Evolutionary conservation across 495 filamentous ascomycete species (phyloP).

Genomic region (Penicillium waksmanii): DNA sequence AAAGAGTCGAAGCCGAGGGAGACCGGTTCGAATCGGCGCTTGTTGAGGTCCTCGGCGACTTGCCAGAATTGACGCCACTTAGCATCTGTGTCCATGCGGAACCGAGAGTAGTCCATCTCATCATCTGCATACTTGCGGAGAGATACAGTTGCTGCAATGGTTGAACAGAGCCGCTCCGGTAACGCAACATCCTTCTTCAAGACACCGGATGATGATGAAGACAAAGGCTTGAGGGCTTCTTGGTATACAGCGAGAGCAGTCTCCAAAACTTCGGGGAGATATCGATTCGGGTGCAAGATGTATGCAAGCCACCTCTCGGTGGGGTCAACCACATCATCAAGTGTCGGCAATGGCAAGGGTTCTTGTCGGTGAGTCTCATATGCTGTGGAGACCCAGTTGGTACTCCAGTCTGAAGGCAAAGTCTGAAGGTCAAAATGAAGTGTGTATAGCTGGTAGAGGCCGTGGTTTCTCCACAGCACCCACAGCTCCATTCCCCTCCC

Average conservation of each 20-base stretch:
- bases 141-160: slow-evolving; percentile 65
- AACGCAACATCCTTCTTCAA: slow-evolving; percentile 56
- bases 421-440: slow-evolving; percentile 59
- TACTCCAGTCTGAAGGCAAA: slow-evolving; percentile 61
- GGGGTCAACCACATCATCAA: slow-evolving; percentile 63
- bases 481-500: slow-evolving; percentile 69
- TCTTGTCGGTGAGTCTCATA: slow-evolving; percentile 62
- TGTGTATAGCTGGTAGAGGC: slow-evolving; percentile 72
- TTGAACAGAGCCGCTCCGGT: slow-evolving; percentile 69
- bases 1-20: slow-evolving; percentile 73
- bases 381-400: slow-evolving; percentile 72
- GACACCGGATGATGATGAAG: slow-evolving; percentile 31
- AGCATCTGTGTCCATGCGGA: slow-evolving; percentile 67
- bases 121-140: slow-evolving; percentile 62
- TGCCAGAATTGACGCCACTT: slow-evolving; percentile 93
- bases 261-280: slow-evolving; percentile 75
- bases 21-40: slow-evolving; percentile 75
- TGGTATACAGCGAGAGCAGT: slow-evolving; percentile 78
- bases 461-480: slow-evolving; percentile 86
- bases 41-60: slow-evolving; percentile 82
- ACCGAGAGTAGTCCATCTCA: slow-evolving; percentile 73
- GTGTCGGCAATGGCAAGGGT: slow-evolving; percentile 53
- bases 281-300: slow-evolving; percentile 81
- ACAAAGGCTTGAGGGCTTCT: slow-evolving; percentile 53
- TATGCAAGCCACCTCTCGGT: slow-evolving; percentile 58